Percentiles rank a stretch among this genome's conserved stretches.
These are phyloP conservation scores for Scortechinia acanthostroma DNA, from an alignment of 2,329 filamentous ascomycete genomes.

Conservation along the genomic window DNA sequence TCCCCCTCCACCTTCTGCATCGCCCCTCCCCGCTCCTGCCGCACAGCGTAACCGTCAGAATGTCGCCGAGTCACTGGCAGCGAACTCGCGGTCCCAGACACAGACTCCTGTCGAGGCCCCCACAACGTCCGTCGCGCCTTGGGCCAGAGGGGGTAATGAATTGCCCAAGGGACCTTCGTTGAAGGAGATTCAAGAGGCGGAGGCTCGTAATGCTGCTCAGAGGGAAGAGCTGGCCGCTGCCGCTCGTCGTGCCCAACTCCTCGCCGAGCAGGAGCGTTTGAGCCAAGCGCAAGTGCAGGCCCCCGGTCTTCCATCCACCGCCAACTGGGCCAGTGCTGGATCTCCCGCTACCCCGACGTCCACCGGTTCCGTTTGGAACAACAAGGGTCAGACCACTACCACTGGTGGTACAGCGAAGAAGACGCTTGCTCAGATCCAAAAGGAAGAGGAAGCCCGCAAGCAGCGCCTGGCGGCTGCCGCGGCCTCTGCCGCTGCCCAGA, in stretches of 20 bases:
- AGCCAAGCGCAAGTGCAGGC: constrained; percentile 50
- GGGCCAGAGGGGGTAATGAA: constrained; percentile 78
- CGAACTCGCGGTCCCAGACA: constrained; percentile 10
- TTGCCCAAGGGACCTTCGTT: constrained; percentile 79
- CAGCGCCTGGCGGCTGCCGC: constrained; percentile 42
- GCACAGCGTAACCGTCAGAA: constrained; percentile 80
- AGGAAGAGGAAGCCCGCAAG: constrained; percentile 88
- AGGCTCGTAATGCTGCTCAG: constrained; percentile 86
- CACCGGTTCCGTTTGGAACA: constrained; percentile 44
- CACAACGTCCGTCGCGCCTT: constrained; percentile 62
- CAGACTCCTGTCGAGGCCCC: constrained; percentile 58
- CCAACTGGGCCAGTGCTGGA: constrained; percentile 74
- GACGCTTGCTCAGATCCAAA: constrained; percentile 90
- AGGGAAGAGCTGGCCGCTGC: constrained; percentile 75
- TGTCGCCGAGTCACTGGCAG: constrained; percentile 64
- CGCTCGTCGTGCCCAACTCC: constrained; percentile 64
- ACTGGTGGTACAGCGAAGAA: constrained; percentile 51
- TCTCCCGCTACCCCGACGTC: constrained; percentile 44
- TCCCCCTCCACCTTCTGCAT: constrained; percentile 65
- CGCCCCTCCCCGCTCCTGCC: constrained; percentile 79
- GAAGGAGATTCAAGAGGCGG: constrained; percentile 92
- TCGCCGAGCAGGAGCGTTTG: constrained; percentile 65
- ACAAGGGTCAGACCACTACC: constrained; percentile 61
- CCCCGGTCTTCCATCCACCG: constrained; percentile 76
- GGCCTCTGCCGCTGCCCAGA: constrained; percentile 37